These are phyloP conservation scores for Arthrobotrys iridis DNA, from an alignment of 2,329 filamentous ascomycete genomes.

Conservation along the genomic window DNA sequence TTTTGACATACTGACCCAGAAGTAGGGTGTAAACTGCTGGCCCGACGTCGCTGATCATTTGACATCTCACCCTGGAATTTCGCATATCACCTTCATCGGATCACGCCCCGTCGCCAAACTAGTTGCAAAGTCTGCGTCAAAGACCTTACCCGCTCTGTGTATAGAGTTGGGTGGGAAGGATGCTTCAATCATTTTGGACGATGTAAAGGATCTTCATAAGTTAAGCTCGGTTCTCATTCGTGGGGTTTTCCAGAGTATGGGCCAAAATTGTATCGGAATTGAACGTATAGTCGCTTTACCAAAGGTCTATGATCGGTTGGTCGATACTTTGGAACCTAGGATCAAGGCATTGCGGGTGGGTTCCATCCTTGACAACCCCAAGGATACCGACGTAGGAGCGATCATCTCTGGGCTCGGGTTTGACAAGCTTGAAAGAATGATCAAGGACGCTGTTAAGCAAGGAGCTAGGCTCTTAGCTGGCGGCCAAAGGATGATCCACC, in stretches of 20 bases:
- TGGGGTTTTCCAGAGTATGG: constrained; percentile 92
- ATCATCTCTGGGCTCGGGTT: constrained; percentile 86
- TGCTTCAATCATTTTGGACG: constrained; percentile 87
- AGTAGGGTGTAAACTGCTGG: constrained; percentile 76
- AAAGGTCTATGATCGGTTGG: constrained; percentile 76
- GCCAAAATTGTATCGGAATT: constrained; percentile 97
- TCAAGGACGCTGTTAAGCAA: constrained; percentile 77
- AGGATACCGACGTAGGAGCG: constrained; percentile 81
- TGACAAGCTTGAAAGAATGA: constrained; percentile 76
- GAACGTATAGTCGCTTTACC: constrained; percentile 88
- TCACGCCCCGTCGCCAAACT: constrained; percentile 85
- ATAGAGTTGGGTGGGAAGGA: constrained; percentile 97
- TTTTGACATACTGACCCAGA: not conserved
- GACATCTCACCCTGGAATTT: constrained; percentile 83
- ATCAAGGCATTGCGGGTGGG: constrained; percentile 81
- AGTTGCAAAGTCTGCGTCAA: constrained; percentile 86
- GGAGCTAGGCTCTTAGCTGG: constrained; percentile 85
- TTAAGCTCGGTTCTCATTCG: constrained; percentile 86
- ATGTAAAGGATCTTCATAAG: constrained; percentile 74
- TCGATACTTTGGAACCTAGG: constrained; percentile 75
- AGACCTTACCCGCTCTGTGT: constrained; percentile 83
- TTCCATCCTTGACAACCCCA: constrained; percentile 69
- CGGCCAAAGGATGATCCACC: constrained; percentile 77
- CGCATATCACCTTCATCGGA: constrained; percentile 95
- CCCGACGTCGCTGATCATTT: constrained; percentile 81